phyloP scores from a whole-genome alignment of 306 rosid species.

The Acacia crassicarpa region DNA sequence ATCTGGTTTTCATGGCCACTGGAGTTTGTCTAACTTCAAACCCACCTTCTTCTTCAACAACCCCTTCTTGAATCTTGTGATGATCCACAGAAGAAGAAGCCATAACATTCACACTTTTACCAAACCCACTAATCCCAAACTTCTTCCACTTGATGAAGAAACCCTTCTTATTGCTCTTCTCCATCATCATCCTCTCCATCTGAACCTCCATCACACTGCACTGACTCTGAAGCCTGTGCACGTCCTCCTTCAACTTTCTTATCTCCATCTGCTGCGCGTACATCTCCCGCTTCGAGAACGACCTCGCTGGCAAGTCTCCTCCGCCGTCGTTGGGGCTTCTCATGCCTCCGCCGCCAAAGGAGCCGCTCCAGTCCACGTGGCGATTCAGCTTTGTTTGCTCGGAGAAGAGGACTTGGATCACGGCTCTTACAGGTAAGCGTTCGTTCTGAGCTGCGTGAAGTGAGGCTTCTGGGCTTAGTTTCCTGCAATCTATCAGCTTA shows the following conservation, averaged over 20 bases:
- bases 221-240: constrained; percentile 66
- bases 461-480: constrained; percentile 85
- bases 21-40: constrained; percentile 61
- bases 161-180: constrained; percentile 43
- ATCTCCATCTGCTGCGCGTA: constrained; percentile 65
- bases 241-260: constrained; percentile 74
- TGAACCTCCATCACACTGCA: constrained; percentile 67
- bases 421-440: constrained; percentile 86
- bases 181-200: constrained; percentile 57
- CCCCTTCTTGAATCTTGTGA: constrained; percentile 25
- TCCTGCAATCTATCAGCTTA: constrained; percentile 71
- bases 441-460: constrained; percentile 93
- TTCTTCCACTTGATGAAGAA: constrained; percentile 81
- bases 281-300: constrained; percentile 73
- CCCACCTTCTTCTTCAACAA: constrained; percentile 37
- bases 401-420: constrained; percentile 82
- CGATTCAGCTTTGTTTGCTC: constrained; percentile 66
- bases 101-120: constrained; percentile 25
- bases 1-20: constrained; percentile 52
- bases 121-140: constrained; percentile 41
- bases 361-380: constrained; percentile 72
- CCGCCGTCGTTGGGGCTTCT: constrained; percentile 57
- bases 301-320: constrained; percentile 44
- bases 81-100: constrained; percentile 29
- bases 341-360: constrained; percentile 43